These are phyloP conservation scores for Marchantia paleacea DNA, from an alignment of 225 moss, liverwort and hornwort species.

Conservation along the genomic window DNA sequence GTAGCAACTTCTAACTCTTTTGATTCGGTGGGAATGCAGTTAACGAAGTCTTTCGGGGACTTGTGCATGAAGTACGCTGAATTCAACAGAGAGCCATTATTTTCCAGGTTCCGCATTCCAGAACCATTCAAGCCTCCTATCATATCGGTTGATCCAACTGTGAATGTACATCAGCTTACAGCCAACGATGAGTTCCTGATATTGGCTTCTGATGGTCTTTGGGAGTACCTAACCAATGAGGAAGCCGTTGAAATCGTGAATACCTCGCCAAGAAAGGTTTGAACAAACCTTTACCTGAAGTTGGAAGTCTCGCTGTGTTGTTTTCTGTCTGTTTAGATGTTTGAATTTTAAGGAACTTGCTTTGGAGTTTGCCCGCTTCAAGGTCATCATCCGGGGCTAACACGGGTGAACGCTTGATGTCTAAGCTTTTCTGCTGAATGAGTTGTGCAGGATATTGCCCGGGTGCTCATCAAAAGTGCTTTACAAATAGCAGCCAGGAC, in stretches of 20 bases:
- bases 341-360: background rate
- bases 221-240: slow-evolving; percentile 43
- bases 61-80: slow-evolving; percentile 47
- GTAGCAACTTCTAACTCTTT: background rate
- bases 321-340: background rate
- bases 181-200: slow-evolving; percentile 44
- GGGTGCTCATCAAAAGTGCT: slow-evolving; percentile 39
- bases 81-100: slow-evolving; percentile 44
- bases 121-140: slow-evolving; percentile 46
- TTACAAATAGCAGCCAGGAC: slow-evolving; percentile 39
- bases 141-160: slow-evolving; percentile 44
- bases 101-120: slow-evolving; percentile 45
- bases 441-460: slow-evolving; percentile 37
- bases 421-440: background rate
- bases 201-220: slow-evolving; percentile 44
- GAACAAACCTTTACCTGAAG: background rate
- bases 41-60: slow-evolving; percentile 43
- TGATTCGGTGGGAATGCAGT: slow-evolving; percentile 17
- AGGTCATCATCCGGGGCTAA: background rate
- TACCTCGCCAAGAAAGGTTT: slow-evolving; percentile 33
- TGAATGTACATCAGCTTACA: slow-evolving; percentile 31
- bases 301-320: background rate
- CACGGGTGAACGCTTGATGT: too few relatives aligned
- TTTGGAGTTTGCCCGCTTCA: background rate
- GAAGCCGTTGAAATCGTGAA: slow-evolving; percentile 42